A percentile compares a stretch with the other conserved stretches of the same genome.
These are phyloP conservation scores for Blastocystis sp. DNA, from an alignment of 352 stramenopile genomes.

Conservation along the genomic window DNA sequence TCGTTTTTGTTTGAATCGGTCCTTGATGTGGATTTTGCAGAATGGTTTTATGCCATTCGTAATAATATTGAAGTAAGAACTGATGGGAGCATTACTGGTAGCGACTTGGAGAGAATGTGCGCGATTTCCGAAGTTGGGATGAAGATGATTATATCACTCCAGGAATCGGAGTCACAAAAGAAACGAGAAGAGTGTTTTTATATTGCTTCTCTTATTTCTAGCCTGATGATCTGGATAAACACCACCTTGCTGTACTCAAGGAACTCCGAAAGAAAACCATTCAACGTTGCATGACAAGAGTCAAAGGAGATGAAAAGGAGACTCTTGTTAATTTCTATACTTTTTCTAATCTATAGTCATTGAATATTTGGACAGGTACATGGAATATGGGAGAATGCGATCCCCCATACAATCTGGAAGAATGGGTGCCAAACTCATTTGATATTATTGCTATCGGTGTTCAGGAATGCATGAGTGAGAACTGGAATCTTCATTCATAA, in stretches of 20 bases:
- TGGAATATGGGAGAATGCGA: constrained; percentile 68
- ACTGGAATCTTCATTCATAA: not conserved
- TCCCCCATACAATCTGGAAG: constrained; percentile 54
- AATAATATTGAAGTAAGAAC: constrained; percentile 33
- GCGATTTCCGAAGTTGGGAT: constrained; percentile 29
- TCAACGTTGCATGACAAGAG: not conserved
- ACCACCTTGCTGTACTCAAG: not conserved
- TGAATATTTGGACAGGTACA: constrained; percentile 63
- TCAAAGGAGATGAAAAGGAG: constrained; percentile 3
- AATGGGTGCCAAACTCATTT: constrained; percentile 53
- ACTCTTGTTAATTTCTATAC: not conserved
- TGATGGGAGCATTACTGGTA: not conserved
- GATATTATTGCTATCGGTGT: constrained; percentile 41
- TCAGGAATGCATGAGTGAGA: constrained; percentile 53
- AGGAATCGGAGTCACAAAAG: not conserved
- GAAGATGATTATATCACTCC: constrained; percentile 62
- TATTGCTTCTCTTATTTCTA: not conserved
- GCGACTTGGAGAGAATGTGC: not conserved
- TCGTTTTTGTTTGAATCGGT: constrained; percentile 38
- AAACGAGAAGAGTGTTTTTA: not conserved
- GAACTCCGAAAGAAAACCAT: not conserved
- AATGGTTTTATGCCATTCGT: constrained; percentile 47
- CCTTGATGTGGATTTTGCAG: constrained; percentile 17
- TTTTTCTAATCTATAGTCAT: not conserved
- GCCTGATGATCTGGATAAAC: constrained; percentile 4